Conservation (phyloP, 257 asterid genomes). For the Voacanga thouarsii region DNA sequence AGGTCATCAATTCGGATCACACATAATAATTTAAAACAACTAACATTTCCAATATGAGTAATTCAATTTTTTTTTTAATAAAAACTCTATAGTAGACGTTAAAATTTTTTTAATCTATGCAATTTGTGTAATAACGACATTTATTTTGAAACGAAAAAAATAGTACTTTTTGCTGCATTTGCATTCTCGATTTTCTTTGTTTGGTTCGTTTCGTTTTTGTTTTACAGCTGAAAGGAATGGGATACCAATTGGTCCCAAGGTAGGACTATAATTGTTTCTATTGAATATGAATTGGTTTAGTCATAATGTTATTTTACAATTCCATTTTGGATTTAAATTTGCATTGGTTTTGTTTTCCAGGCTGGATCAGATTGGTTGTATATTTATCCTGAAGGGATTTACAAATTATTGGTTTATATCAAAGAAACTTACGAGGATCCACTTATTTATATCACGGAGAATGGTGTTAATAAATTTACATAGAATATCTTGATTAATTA, state of each 20-base stretch:
- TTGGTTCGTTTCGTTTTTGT: background rate
- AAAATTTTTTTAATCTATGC: too few relatives aligned
- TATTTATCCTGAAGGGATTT: background rate
- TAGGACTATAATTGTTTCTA: background rate
- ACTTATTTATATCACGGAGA: constrained; percentile 7
- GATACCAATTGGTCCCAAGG: background rate
- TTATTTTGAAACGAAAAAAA: too few relatives aligned
- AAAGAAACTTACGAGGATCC: background rate
- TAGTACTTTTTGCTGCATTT: too few relatives aligned
- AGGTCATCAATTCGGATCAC: too few relatives aligned
- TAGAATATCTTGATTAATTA: too few relatives aligned
- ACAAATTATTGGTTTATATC: background rate
- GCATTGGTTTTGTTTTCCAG: background rate
- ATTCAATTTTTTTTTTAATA: too few relatives aligned
- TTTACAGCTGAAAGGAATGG: constrained; percentile 2
- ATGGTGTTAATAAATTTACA: background rate
- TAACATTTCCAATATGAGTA: too few relatives aligned
- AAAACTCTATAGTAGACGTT: too few relatives aligned
- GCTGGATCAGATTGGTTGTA: background rate
- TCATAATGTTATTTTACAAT: background rate
- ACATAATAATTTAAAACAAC: too few relatives aligned
- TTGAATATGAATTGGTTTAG: too few relatives aligned
- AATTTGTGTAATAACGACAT: too few relatives aligned
- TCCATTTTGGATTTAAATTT: background rate
- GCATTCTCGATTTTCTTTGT: too few relatives aligned